Evolutionary conservation across 495 filamentous ascomycete genomes (phyloP).

Genomic region (Geoglossum glabrum): DNA sequence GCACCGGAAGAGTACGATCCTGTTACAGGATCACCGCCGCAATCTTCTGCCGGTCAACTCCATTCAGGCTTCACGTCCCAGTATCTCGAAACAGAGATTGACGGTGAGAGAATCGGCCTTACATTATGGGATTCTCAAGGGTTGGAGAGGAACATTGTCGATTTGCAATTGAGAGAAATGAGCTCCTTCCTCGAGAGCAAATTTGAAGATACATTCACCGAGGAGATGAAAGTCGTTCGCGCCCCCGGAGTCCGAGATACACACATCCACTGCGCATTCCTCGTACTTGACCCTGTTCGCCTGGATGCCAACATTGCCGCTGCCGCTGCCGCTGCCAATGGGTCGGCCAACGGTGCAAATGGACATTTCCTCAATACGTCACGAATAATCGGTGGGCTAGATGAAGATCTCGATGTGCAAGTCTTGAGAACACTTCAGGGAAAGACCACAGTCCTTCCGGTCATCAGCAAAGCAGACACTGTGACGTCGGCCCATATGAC

Average conservation of each 20-base stretch:
- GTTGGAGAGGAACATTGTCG: slow-evolving; percentile 79
- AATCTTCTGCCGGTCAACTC: slow-evolving; percentile 24
- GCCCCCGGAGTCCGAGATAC: slow-evolving; percentile 87
- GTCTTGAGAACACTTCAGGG: slow-evolving; percentile 74
- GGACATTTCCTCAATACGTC: slow-evolving; percentile 15
- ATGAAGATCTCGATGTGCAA: slow-evolving; percentile 79
- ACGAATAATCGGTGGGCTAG: slow-evolving; percentile 45
- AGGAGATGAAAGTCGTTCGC: slow-evolving; percentile 93
- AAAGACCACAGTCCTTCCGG: slow-evolving; percentile 89
- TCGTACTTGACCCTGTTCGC: slow-evolving; percentile 74
- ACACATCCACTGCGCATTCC: slow-evolving; percentile 90
- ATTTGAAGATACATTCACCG: slow-evolving; percentile 91
- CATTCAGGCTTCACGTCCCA: slow-evolving; percentile 45
- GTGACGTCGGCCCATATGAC: slow-evolving; percentile 85
- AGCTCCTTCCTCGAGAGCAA: slow-evolving; percentile 88
- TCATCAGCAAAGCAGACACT: slow-evolving; percentile 94
- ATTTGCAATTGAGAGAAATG: slow-evolving; percentile 82
- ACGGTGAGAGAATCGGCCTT: slow-evolving; percentile 75
- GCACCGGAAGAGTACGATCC: slow-evolving; percentile 27
- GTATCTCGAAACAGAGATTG: slow-evolving; percentile 89
- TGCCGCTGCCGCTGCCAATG: slow-evolving; percentile 5
- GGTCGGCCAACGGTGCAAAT: slow-evolving; percentile 31
- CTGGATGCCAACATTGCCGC: slow-evolving; percentile 62
- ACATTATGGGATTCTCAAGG: slow-evolving; percentile 94
- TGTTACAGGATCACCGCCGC: slow-evolving; percentile 13